These are phyloP conservation scores for Candida endomychidarum DNA, from an alignment of 805 yeast species.

Conservation along the genomic window DNA sequence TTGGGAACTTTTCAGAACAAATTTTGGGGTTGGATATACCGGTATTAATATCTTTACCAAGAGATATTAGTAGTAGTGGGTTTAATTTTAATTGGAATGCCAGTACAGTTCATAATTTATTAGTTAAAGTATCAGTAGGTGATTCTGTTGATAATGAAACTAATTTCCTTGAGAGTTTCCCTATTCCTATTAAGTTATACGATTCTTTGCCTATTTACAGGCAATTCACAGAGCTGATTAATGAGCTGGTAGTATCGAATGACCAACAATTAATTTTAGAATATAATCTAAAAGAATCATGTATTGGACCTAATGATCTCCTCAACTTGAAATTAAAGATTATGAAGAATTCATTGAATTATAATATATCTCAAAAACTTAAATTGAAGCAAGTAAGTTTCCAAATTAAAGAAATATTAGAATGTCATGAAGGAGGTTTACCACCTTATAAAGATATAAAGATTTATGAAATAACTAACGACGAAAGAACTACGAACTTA, in stretches of 20 bases:
- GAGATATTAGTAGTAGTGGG: constrained; percentile 54
- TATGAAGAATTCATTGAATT: constrained; percentile 37
- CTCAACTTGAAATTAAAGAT: constrained; percentile 40
- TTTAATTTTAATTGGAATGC: constrained; percentile 48
- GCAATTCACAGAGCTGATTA: constrained; percentile 53
- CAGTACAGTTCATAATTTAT: constrained; percentile 46
- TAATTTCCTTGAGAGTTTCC: constrained; percentile 37
- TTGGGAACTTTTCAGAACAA: constrained; percentile 37
- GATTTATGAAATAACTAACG: constrained; percentile 33
- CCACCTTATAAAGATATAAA: constrained; percentile 48
- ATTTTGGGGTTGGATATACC: constrained; percentile 61
- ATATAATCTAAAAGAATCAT: constrained; percentile 47
- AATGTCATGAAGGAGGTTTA: constrained; percentile 51
- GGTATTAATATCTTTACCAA: constrained; percentile 53
- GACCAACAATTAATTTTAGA: constrained; percentile 51
- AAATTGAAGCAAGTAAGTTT: constrained; percentile 46
- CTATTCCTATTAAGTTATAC: constrained; percentile 55
- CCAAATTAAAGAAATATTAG: constrained; percentile 54
- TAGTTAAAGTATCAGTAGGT: constrained; percentile 38
- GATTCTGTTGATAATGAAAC: constrained; percentile 29
- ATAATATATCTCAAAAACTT: constrained; percentile 29
- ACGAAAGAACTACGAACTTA: constrained; percentile 20
- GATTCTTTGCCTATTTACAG: constrained; percentile 57
- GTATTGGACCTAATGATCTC: constrained; percentile 60
- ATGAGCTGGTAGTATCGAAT: constrained; percentile 43